These are phyloP conservation scores for Penicillium sp. DNA, from an alignment of 2,329 filamentous ascomycete genomes.

Conservation along the genomic window DNA sequence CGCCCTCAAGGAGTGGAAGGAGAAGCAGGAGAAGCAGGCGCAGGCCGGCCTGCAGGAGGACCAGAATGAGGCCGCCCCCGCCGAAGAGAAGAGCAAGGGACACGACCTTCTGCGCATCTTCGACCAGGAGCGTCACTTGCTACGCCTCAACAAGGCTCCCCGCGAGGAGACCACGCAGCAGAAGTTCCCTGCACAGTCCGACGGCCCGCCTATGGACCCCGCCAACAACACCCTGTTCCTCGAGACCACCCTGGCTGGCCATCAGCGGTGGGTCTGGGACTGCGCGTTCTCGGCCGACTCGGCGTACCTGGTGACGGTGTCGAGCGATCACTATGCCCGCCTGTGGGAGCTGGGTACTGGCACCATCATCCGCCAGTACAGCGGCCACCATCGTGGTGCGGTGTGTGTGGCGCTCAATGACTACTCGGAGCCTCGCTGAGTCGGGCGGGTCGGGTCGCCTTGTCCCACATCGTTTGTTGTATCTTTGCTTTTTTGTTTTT, in stretches of 20 bases:
- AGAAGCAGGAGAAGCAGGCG: conserved; percentile 23
- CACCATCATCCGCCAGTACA: conserved; percentile 91
- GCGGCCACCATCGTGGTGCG: conserved; percentile 87
- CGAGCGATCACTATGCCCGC: conserved; percentile 88
- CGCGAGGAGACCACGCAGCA: conserved; percentile 32
- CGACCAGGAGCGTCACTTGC: conserved; percentile 30
- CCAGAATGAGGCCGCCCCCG: conserved; percentile 11
- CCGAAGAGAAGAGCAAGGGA: conserved; percentile 24
- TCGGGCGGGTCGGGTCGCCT: not conserved
- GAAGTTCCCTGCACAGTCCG: conserved; percentile 39
- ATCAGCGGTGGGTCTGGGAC: conserved; percentile 97
- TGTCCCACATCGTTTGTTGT: not conserved
- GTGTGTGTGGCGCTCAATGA: conserved; percentile 94
- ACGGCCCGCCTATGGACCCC: conserved; percentile 45
- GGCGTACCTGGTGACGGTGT: conserved; percentile 90
- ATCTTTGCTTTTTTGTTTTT: not conserved
- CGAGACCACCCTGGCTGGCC: conserved; percentile 82
- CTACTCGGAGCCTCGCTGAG: conserved; percentile 56
- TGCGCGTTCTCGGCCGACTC: conserved; percentile 93
- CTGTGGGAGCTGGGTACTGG: conserved; percentile 87
- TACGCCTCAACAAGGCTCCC: conserved; percentile 30
- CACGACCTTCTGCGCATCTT: conserved; percentile 33
- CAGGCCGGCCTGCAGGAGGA: conserved; percentile 16
- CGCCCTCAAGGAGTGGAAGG: conserved; percentile 30
- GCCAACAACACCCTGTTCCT: conserved; percentile 65